These are phyloP conservation scores for Fusarium foetens DNA, from an alignment of 2,329 filamentous ascomycete species.

Conservation along the genomic window DNA sequence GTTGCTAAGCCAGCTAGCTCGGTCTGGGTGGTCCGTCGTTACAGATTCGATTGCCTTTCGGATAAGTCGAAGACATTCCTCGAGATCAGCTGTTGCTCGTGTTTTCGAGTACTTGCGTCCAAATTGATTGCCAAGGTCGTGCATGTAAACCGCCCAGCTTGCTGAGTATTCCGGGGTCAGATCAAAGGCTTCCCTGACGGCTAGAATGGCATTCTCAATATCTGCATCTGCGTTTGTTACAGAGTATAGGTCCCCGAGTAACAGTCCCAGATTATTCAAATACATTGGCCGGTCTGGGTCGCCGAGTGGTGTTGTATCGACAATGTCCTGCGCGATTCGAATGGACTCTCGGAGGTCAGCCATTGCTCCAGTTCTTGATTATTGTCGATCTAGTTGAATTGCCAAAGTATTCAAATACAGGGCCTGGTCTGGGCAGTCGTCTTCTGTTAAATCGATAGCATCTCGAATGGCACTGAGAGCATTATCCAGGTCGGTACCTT, in stretches of 20 bases:
- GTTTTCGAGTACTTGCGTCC: neutral
- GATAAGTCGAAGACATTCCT: neutral
- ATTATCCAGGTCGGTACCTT: neutral
- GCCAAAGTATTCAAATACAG: neutral
- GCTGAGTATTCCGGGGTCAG: neutral
- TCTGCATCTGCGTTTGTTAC: neutral
- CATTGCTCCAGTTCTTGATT: neutral
- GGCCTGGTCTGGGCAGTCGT: neutral
- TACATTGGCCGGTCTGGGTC: too few relatives aligned
- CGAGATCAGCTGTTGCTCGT: neutral
- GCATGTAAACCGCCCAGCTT: neutral
- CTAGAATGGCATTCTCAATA: neutral
- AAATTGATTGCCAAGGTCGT: neutral
- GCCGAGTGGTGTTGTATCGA: too few relatives aligned
- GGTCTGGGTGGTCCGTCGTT: neutral
- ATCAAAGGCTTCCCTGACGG: neutral
- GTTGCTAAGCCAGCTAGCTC: neutral
- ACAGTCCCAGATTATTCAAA: neutral
- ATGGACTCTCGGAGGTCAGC: too few relatives aligned
- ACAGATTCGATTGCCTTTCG: neutral
- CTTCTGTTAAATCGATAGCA: neutral
- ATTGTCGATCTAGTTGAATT: neutral
- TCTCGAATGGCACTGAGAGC: neutral
- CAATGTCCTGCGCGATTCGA: too few relatives aligned
- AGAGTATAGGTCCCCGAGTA: neutral